A percentile compares a stretch with the other conserved stretches of the same genome.
phyloP scores from a whole-genome alignment of 805 yeast genomes.

The Metschnikowia colocasiae region DNA sequence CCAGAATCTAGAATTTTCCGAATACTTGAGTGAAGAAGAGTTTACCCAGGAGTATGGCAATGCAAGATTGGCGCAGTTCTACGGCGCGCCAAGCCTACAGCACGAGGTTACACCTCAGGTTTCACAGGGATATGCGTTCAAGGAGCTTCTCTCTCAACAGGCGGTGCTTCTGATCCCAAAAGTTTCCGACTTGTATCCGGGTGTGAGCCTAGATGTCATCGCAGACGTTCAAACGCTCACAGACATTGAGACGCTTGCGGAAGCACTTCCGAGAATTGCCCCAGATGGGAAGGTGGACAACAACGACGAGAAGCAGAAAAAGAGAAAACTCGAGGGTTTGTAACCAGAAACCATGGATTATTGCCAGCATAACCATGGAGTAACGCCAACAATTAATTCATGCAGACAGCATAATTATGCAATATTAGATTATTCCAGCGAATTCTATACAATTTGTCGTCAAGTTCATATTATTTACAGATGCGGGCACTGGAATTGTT shows the following conservation, averaged over 20 bases:
- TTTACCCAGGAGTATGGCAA: constrained; percentile 51
- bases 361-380: not conserved
- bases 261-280: constrained; percentile 9
- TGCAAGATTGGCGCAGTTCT: constrained; percentile 20
- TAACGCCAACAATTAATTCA: too few relatives aligned
- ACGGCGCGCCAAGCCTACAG: constrained; percentile 1
- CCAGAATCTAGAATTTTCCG: constrained; percentile 47
- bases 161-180: constrained; percentile 7
- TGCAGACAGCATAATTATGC: too few relatives aligned
- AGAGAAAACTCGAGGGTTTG: constrained; percentile 8
- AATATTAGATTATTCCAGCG: too few relatives aligned
- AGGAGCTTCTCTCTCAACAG: constrained; percentile 2
- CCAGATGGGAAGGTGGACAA: constrained; percentile 7
- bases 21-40: constrained; percentile 48
- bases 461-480: too few relatives aligned
- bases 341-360: too few relatives aligned
- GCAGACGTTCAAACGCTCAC: not conserved
- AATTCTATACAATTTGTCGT: too few relatives aligned
- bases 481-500: too few relatives aligned
- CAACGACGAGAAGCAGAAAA: constrained; percentile 5
- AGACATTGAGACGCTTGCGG: constrained; percentile 4
- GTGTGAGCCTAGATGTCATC: not conserved
- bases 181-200: constrained; percentile 7
- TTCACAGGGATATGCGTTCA: constrained; percentile 7
- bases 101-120: constrained; percentile 14